Percentiles rank a stretch among this genome's conserved stretches.
These are phyloP conservation scores for Durotheca rogersii DNA, from an alignment of 495 filamentous ascomycete species.

Conservation along the genomic window DNA sequence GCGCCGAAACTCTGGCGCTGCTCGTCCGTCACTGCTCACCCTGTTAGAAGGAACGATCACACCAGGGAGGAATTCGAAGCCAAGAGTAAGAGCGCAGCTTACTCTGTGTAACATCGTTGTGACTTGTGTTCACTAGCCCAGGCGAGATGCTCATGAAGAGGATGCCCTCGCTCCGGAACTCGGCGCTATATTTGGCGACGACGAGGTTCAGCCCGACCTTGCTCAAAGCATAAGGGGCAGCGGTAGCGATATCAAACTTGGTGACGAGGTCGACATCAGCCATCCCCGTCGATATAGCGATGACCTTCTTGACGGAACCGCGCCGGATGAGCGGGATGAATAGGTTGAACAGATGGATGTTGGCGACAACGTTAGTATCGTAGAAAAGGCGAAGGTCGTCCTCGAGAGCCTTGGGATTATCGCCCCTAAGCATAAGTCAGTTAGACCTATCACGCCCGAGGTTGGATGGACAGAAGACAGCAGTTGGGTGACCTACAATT, in stretches of 20 bases:
- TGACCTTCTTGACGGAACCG: constrained; percentile 56
- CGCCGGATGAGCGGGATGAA: constrained; percentile 54
- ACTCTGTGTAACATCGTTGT: constrained; percentile 19
- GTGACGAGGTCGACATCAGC: constrained; percentile 40
- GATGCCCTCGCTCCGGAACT: constrained; percentile 51
- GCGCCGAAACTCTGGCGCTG: constrained; percentile 32
- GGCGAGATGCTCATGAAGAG: constrained; percentile 54
- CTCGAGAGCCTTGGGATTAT: constrained; percentile 35
- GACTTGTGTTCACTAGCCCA: constrained; percentile 45
- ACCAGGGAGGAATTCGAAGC: neutral
- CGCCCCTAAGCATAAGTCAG: constrained; percentile 29
- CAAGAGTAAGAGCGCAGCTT: too few relatives aligned
- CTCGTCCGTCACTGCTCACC: constrained; percentile 39
- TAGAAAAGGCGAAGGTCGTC: constrained; percentile 31
- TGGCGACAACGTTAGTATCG: constrained; percentile 48
- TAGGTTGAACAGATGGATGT: constrained; percentile 53
- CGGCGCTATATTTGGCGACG: constrained; percentile 47
- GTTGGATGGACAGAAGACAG: neutral
- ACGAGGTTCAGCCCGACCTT: constrained; percentile 49
- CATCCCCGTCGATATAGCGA: constrained; percentile 52
- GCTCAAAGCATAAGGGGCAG: constrained; percentile 37
- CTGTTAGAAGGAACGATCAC: constrained; percentile 1
- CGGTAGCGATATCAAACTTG: constrained; percentile 28
- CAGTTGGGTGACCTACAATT: constrained; percentile 24
- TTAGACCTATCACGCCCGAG: too few relatives aligned